These are phyloP conservation scores for Pulveroboletus sp. DNA, from an alignment of 768 basidiomycete genomes.

Conservation along the genomic window DNA sequence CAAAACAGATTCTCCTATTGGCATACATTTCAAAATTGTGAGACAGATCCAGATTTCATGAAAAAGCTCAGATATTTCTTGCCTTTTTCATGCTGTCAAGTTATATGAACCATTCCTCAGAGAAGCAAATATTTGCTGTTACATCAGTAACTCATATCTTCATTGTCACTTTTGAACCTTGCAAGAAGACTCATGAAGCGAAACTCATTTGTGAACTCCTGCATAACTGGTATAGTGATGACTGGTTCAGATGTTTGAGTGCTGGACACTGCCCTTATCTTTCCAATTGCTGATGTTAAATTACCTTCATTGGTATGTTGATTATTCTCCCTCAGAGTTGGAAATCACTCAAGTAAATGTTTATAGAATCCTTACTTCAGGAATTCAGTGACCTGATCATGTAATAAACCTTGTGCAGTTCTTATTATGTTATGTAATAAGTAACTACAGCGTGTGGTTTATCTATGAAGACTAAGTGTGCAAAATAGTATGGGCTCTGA, in stretches of 20 bases:
- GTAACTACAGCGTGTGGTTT: no score
- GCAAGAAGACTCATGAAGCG: neutral
- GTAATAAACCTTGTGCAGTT: no score
- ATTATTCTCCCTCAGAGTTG: no score
- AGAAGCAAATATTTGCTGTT: neutral
- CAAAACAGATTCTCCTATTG: neutral
- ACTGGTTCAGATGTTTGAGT: neutral
- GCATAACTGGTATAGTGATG: neutral
- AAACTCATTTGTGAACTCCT: neutral
- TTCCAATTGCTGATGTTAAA: neutral
- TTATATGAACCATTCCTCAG: neutral
- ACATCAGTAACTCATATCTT: neutral
- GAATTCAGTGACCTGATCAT: no score
- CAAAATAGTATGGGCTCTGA: no score
- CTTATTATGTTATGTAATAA: no score
- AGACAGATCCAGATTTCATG: neutral
- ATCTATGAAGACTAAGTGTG: no score
- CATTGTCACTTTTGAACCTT: neutral
- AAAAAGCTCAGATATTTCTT: neutral
- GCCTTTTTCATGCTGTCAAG: neutral
- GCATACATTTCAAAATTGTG: neutral
- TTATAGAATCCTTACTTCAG: no score
- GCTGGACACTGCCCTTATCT: neutral
- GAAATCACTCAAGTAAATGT: no score
- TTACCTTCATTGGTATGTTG: neutral